phyloP scores from a whole-genome alignment of 2,329 filamentous ascomycete species.

The Erysiphe neolycopersici region DNA sequence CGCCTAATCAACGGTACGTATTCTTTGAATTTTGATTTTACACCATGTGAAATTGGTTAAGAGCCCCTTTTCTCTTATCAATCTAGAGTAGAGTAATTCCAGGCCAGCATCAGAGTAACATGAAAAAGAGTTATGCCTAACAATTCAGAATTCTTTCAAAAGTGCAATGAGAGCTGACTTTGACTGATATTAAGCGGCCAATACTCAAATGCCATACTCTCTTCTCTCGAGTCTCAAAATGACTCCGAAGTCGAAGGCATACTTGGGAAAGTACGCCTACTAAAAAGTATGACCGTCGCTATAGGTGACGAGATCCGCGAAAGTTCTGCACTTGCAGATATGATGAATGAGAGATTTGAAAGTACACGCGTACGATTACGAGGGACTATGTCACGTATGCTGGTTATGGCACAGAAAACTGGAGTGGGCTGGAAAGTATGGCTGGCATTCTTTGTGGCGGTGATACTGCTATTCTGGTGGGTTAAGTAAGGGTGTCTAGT shows the following conservation, averaged over 20 bases:
- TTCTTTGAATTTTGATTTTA: neutral
- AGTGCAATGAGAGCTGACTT: neutral
- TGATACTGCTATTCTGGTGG: constrained; percentile 64
- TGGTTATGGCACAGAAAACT: constrained; percentile 79
- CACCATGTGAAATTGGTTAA: no score
- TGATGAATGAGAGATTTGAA: constrained; percentile 91
- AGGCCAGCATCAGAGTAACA: neutral
- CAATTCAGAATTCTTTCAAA: no score
- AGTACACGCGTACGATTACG: constrained; percentile 52
- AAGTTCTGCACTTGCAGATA: constrained; percentile 64
- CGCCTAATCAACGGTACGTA: constrained; percentile 39
- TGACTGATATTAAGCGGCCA: constrained; percentile 36
- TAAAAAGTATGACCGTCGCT: constrained; percentile 76
- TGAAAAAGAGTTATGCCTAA: no score
- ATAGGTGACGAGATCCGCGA: constrained; percentile 93
- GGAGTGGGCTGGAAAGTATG: constrained; percentile 94
- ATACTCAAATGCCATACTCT: constrained; percentile 75
- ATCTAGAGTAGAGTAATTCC: neutral
- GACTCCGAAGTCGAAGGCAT: constrained; percentile 77
- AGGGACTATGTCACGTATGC: constrained; percentile 92
- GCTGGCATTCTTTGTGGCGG: constrained; percentile 65
- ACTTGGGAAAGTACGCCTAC: constrained; percentile 60
- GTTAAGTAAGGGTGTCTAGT: constrained; percentile 61
- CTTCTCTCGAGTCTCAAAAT: constrained; percentile 88
- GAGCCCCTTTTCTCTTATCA: neutral